A percentile compares a stretch with the other conserved stretches of the same genome.
Conservation (phyloP, 1,284 basidiomycete genomes). For the Moniliophthora roreri region DNA sequence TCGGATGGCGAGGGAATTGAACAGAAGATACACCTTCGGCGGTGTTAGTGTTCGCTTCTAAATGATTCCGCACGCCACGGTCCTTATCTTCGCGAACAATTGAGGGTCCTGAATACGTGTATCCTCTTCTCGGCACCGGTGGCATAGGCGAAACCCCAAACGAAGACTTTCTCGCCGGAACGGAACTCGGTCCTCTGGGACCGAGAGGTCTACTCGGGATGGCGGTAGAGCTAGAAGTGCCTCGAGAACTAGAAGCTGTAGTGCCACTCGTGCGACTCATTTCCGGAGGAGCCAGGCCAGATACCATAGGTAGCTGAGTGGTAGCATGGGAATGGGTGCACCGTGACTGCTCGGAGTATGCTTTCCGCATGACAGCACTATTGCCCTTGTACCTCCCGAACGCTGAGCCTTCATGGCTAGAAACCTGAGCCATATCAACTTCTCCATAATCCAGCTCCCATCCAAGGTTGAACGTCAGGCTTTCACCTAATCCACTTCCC, state of each 20-base stretch:
- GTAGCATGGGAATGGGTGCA: no score
- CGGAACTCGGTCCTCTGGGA: not conserved
- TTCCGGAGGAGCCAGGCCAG: not conserved
- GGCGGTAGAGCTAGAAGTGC: not conserved
- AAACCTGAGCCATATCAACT: not conserved
- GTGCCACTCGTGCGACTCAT: not conserved
- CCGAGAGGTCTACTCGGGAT: not conserved
- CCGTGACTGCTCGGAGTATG: no score
- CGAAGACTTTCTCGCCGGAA: slow-evolving; percentile 2
- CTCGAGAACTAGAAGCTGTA: not conserved
- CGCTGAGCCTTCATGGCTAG: not conserved
- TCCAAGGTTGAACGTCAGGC: slow-evolving; percentile 31
- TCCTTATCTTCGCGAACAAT: not conserved
- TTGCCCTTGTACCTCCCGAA: not conserved
- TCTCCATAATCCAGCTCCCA: slow-evolving; percentile 30
- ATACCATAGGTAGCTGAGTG: no score
- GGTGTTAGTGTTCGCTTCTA: no score
- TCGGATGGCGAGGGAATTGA: no score
- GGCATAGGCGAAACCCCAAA: slow-evolving; percentile 7
- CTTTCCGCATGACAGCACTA: no score
- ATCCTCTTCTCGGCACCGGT: slow-evolving; percentile 32
- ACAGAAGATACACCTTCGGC: no score
- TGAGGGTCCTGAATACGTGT: slow-evolving; percentile 25
- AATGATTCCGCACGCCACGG: no score
- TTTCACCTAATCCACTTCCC: slow-evolving; percentile 13